Base-by-base conservation (phyloP, 306 rosid species). In the Fagus crenata region DNA sequence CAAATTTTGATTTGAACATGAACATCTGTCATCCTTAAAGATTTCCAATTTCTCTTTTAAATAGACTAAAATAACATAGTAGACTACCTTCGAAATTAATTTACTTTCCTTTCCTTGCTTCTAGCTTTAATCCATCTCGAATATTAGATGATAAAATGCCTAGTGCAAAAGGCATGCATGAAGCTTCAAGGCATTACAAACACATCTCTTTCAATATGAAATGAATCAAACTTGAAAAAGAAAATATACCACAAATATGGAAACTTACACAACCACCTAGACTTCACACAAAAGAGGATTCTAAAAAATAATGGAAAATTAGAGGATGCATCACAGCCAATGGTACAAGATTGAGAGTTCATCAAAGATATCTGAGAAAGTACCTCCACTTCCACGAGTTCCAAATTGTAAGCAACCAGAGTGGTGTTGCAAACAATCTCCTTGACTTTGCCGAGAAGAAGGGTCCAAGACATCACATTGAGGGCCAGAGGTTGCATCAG, bases 371-470 rank as follows among this genome's bases (percentile, higher is more conserved):
- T 72, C 49, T 53, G 40, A 53, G 71, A 78, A 40, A 73, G 71
- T 84, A 94, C 98, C 98, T 90, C 86, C 87, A 78, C 81, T 93
- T 75, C 90, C 97, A 73, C 53, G 96, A 42, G 86, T 36, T 77
- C 96, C 90, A 64, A 95, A 83, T 78, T 79, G 84, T 78, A 95
- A 81, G 83, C 89, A 80, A 78, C 88, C 89, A 74, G 87, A 63
- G 69, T 83, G 70, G 63, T 55, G 51, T 46, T 9, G 40, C 73
- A 53, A 68, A 69, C 67, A 55, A 39, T 79, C 79, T 75, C 84
- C 87, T 75, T 78, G 77, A 73, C 74, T 67, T 69, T 71, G 78
- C 43, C 40, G 77, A 3, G 54, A 53, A 51, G 82, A 83, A 74
- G 73, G 85, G 56, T 58, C 72, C 22, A 40, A 41, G 77, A 72